phyloP scores from a whole-genome alignment of 768 basidiomycete genomes.

The Tremella mesenterica region DNA sequence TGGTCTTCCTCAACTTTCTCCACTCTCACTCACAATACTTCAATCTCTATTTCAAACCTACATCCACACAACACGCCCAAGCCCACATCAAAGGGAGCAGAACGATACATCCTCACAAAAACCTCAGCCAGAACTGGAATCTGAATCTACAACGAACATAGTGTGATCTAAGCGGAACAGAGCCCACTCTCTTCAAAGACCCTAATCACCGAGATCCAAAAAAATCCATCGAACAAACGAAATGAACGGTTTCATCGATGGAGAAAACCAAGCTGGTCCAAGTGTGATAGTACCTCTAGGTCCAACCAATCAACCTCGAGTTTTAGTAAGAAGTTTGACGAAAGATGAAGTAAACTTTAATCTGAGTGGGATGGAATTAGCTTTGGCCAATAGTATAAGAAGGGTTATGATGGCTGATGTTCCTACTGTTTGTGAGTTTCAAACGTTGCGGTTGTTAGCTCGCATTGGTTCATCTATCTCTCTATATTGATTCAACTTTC shows the following conservation, averaged over 20 bases:
- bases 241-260: slow-evolving; percentile 17
- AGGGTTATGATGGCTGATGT: slow-evolving; percentile 94
- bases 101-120: too few relatives aligned
- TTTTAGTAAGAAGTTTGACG: slow-evolving; percentile 50
- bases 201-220: too few relatives aligned
- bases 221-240: neutral
- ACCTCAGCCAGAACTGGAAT: too few relatives aligned
- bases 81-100: too few relatives aligned
- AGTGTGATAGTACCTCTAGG: slow-evolving; percentile 25
- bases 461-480: neutral
- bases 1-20: too few relatives aligned
- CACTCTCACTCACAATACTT: too few relatives aligned
- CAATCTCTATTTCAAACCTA: too few relatives aligned
- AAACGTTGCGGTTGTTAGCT: neutral
- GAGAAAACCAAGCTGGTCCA: neutral
- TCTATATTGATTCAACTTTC: neutral
- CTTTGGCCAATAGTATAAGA: slow-evolving; percentile 87
- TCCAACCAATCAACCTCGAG: slow-evolving; percentile 31
- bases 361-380: slow-evolving; percentile 89
- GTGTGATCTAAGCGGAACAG: too few relatives aligned
- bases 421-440: slow-evolving; percentile 75
- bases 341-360: slow-evolving; percentile 83
- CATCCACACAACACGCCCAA: too few relatives aligned
- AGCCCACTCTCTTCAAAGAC: too few relatives aligned
- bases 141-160: too few relatives aligned